Evolutionary conservation across 83 land plant species (phyloP).

Genomic region (Diphasiastrum complanatum): DNA sequence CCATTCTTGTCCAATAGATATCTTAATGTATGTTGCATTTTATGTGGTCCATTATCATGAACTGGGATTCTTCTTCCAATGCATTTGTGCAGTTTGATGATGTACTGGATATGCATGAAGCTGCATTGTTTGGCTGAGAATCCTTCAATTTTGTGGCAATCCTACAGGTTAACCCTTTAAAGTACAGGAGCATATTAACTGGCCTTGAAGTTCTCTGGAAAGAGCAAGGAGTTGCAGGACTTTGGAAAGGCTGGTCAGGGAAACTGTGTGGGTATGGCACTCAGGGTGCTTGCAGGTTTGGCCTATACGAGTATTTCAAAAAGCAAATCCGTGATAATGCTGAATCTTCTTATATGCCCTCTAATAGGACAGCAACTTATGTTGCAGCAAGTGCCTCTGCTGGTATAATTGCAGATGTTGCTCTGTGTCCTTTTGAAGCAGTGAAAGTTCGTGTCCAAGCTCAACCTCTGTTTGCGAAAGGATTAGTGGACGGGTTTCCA

Average conservation of each 20-base stretch:
- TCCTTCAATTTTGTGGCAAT: neutral
- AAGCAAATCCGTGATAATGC: slow-evolving; percentile 46
- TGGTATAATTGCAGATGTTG: slow-evolving; percentile 78
- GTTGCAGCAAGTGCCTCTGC: slow-evolving; percentile 87
- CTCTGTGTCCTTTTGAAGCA: slow-evolving; percentile 90
- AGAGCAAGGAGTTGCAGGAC: slow-evolving; percentile 70
- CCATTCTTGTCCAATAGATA: too few relatives aligned
- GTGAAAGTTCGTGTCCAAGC: slow-evolving; percentile 85
- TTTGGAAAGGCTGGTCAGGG: slow-evolving; percentile 96
- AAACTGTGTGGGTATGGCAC: slow-evolving; percentile 82
- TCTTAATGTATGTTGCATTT: too few relatives aligned
- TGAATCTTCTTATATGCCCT: slow-evolving; percentile 25
- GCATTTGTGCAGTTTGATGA: neutral
- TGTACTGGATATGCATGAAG: neutral
- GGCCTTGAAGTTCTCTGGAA: slow-evolving; percentile 53
- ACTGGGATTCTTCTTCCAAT: neutral
- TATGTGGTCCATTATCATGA: too few relatives aligned
- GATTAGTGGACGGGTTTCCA: slow-evolving; percentile 86
- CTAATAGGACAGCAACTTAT: slow-evolving; percentile 47
- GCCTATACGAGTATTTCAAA: slow-evolving; percentile 93
- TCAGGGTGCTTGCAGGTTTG: slow-evolving; percentile 89
- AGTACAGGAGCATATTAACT: slow-evolving; percentile 58
- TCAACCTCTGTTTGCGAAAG: slow-evolving; percentile 74
- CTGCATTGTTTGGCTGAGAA: neutral
- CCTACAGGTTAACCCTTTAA: slow-evolving; percentile 71